Conservation (phyloP, 768 basidiomycete species). For the Rhodotorula taiwanensis region DNA sequence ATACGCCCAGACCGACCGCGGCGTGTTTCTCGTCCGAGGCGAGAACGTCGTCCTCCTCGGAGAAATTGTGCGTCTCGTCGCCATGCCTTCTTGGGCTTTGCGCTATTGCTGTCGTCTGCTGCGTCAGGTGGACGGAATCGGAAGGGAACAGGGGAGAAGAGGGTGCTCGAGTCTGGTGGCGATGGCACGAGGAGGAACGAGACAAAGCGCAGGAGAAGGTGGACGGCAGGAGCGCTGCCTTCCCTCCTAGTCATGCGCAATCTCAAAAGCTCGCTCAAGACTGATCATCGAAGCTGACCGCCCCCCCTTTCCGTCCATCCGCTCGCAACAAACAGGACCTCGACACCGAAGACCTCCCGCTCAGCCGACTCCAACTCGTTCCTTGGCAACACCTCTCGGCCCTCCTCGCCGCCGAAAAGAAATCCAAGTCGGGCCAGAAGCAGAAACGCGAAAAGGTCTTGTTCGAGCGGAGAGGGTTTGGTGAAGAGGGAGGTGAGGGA, state of each 20-base stretch:
- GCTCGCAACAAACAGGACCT: slow-evolving; percentile 59
- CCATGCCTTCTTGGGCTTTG: neutral
- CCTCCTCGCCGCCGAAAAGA: slow-evolving; percentile 73
- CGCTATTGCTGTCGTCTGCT: too few relatives aligned
- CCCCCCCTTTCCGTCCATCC: slow-evolving; percentile 18
- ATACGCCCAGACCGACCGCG: slow-evolving; percentile 80
- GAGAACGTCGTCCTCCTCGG: slow-evolving; percentile 97
- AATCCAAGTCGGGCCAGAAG: slow-evolving; percentile 21
- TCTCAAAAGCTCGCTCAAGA: too few relatives aligned
- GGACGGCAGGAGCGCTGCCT: too few relatives aligned
- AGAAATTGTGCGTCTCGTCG: slow-evolving; percentile 69
- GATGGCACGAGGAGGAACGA: too few relatives aligned
- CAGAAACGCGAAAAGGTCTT: slow-evolving; percentile 65
- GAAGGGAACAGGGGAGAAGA: too few relatives aligned
- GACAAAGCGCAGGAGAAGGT: too few relatives aligned
- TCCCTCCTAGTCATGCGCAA: too few relatives aligned
- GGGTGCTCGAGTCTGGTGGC: too few relatives aligned
- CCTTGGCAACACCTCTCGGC: slow-evolving; percentile 65
- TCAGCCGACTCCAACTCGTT: slow-evolving; percentile 60
- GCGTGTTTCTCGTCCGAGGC: slow-evolving; percentile 88
- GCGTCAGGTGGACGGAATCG: too few relatives aligned
- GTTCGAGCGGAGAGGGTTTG: slow-evolving; percentile 79
- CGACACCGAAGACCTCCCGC: slow-evolving; percentile 82
- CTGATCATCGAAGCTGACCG: neutral
- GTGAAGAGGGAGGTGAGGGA: slow-evolving; percentile 90